Evolutionary conservation across 108 stramenopile genomes (phyloP).

Genomic region (Nitzschia inconspicua): DNA sequence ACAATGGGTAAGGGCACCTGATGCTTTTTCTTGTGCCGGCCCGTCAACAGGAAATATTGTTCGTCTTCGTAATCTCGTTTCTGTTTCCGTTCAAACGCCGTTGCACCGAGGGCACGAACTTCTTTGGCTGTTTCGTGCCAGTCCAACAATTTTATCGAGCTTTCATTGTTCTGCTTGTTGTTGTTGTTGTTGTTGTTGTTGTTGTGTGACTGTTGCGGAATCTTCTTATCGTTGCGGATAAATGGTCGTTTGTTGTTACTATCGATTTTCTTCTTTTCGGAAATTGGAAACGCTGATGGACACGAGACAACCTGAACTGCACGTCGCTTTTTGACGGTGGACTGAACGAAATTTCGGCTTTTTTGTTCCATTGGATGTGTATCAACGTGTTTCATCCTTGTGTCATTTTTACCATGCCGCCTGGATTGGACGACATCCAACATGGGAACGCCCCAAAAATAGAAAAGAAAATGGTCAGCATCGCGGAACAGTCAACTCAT

Average conservation of each 20-base stretch:
- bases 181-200: conserved; percentile 2
- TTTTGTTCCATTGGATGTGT: too few relatives aligned
- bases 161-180: conserved; percentile 1
- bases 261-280: conserved; percentile 20
- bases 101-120: conserved; percentile 68
- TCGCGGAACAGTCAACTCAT: too few relatives aligned
- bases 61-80: conserved; percentile 61
- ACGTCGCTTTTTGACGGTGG: too few relatives aligned
- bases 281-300: conserved; percentile 66
- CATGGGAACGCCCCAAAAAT: too few relatives aligned
- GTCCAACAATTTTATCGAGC: conserved; percentile 39
- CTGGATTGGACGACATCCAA: too few relatives aligned
- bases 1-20: conserved; percentile 69
- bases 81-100: conserved; percentile 64
- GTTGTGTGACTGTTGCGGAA: conserved; percentile 10
- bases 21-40: conserved; percentile 58
- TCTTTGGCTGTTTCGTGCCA: conserved; percentile 69
- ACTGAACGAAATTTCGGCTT: too few relatives aligned
- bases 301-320: conserved; percentile 51
- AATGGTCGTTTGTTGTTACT: not conserved
- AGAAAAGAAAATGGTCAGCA: too few relatives aligned
- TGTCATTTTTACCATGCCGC: too few relatives aligned
- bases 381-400: too few relatives aligned
- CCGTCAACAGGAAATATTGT: conserved; percentile 67
- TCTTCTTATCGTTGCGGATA: not conserved